Evolutionary conservation across 768 basidiomycete genomes (phyloP).

Genomic region (Macrolepiota fuliginosa): DNA sequence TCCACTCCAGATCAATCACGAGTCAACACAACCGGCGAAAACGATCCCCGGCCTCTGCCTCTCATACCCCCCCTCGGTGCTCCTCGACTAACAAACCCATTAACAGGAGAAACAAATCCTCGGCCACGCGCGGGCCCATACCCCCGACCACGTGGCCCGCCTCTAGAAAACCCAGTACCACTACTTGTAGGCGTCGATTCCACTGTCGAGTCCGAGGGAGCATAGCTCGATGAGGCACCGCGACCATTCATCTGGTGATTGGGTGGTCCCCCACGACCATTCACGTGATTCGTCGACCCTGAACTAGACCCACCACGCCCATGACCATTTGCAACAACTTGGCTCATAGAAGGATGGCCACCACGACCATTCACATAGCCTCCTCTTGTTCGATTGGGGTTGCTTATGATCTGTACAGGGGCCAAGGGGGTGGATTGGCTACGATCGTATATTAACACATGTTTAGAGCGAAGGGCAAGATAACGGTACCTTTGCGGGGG

Average conservation of each 20-base stretch:
- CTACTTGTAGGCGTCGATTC: not conserved
- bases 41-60: slow-evolving; percentile 37
- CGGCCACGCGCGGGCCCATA: slow-evolving; percentile 1
- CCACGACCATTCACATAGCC: slow-evolving; percentile 31
- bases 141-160: slow-evolving; percentile 1
- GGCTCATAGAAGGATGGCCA: slow-evolving; percentile 19
- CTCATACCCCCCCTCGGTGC: slow-evolving; percentile 30
- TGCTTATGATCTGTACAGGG: slow-evolving; percentile 71
- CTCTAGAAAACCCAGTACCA: not conserved
- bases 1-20: not conserved
- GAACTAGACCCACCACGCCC: not conserved
- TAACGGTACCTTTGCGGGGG: slow-evolving; percentile 31
- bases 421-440: slow-evolving; percentile 32
- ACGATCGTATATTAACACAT: slow-evolving; percentile 9
- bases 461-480: not conserved
- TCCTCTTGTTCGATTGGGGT: slow-evolving; percentile 58
- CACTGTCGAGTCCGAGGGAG: slow-evolving; percentile 6
- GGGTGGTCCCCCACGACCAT: slow-evolving; percentile 1
- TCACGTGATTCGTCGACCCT: not conserved
- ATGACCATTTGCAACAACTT: slow-evolving; percentile 7
- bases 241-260: not conserved
- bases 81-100: slow-evolving; percentile 29
- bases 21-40: slow-evolving; percentile 13
- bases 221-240: not conserved
- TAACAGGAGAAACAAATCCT: slow-evolving; percentile 11